Percentiles rank a stretch among this genome's conserved stretches.
These are phyloP conservation scores for Lactarius vividus DNA, from an alignment of 768 basidiomycete species.

Conservation along the genomic window DNA sequence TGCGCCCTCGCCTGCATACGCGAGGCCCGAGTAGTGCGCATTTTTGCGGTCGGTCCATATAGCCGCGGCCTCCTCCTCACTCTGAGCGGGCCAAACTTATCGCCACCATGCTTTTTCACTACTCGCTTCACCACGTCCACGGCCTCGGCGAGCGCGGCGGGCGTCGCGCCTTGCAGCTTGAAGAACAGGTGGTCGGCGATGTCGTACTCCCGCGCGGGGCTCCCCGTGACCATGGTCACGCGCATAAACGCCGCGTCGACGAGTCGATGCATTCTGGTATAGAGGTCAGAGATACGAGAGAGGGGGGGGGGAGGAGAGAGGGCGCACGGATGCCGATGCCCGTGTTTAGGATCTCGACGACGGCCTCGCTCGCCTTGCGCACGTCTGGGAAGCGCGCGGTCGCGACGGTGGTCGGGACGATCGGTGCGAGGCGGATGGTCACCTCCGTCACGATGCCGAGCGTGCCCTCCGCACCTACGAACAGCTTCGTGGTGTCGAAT, in stretches of 20 bases:
- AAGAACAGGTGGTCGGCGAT: constrained; percentile 70
- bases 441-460: constrained; percentile 90
- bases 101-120: constrained; percentile 62
- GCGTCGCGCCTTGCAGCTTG: constrained; percentile 77
- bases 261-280: constrained; percentile 40
- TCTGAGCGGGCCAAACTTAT: constrained; percentile 46
- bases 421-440: constrained; percentile 72
- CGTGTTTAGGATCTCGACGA: constrained; percentile 63
- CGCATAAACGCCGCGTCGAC: constrained; percentile 52
- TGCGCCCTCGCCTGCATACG: no score
- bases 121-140: constrained; percentile 56
- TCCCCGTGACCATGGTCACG: constrained; percentile 55
- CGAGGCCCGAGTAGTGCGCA: no score
- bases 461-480: constrained; percentile 81
- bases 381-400: constrained; percentile 80
- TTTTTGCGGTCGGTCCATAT: no score
- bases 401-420: constrained; percentile 79
- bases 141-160: constrained; percentile 56
- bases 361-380: constrained; percentile 68
- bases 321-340: constrained; percentile 74
- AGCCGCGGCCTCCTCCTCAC: no score
- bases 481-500: constrained; percentile 80
- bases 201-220: constrained; percentile 32
- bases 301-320: constrained; percentile 24
- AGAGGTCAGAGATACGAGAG: not conserved